Conservation (phyloP, 2,329 filamentous ascomycete genomes). For the Colletotrichum sp. region DNA sequence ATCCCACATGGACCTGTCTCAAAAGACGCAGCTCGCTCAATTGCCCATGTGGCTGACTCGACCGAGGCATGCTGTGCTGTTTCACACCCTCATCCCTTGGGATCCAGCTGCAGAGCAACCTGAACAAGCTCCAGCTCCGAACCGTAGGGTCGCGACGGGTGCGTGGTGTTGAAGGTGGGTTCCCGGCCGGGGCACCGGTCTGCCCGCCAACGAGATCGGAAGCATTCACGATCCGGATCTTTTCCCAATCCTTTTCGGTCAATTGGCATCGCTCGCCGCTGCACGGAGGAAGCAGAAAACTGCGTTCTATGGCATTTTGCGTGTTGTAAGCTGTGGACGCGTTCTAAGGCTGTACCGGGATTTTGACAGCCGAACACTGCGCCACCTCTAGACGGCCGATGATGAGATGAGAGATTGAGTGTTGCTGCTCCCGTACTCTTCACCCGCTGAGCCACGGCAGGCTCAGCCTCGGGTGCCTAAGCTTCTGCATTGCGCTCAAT, state of each 20-base stretch:
- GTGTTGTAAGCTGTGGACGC: not conserved
- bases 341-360: not conserved
- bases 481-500: not conserved
- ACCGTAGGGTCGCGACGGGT: not conserved
- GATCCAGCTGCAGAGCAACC: not conserved
- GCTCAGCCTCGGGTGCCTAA: not conserved
- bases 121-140: not conserved
- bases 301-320: too few species aligned
- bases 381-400: not conserved
- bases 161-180: not conserved
- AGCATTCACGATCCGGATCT: not conserved
- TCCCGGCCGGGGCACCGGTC: not conserved
- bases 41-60: not conserved
- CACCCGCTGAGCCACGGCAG: not conserved
- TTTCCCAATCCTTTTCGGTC: not conserved
- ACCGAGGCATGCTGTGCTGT: not conserved
- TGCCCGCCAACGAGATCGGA: not conserved
- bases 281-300: too few species aligned
- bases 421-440: too few species aligned
- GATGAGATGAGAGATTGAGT: not conserved
- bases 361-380: not conserved
- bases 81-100: not conserved
- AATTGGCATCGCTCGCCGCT: not conserved
- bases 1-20: slow-evolving; percentile 5
- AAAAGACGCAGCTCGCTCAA: not conserved